Conservation (phyloP, 2,329 filamentous ascomycete genomes). For the Cytospora leucostoma region DNA sequence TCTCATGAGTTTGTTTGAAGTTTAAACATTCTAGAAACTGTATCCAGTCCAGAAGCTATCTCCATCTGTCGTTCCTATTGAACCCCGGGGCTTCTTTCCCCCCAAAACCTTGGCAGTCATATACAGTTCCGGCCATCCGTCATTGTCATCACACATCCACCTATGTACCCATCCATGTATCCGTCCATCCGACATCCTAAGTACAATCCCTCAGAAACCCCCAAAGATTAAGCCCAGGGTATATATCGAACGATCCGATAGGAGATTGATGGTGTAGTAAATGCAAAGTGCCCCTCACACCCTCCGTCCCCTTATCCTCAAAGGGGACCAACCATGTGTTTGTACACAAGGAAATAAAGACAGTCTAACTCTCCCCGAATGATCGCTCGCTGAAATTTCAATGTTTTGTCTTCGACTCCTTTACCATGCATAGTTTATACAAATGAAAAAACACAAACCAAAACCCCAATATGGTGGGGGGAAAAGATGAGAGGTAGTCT, state of each 20-base stretch:
- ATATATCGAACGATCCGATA: neutral
- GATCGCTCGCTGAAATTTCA: constrained; percentile 15
- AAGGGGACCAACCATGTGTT: neutral
- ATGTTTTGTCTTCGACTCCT: constrained; percentile 12
- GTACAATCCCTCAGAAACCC: neutral
- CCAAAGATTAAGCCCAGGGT: neutral
- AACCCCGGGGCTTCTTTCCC: too few species aligned
- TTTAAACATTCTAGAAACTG: too few species aligned
- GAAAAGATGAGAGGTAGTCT: neutral
- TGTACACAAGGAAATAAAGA: constrained; percentile 6
- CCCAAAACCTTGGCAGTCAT: neutral
- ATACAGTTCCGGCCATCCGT: neutral
- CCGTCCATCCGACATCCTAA: neutral
- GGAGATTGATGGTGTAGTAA: neutral
- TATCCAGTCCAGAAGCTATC: too few species aligned
- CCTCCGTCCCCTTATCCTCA: neutral
- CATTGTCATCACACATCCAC: neutral
- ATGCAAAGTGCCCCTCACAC: neutral
- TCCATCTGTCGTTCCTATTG: too few species aligned
- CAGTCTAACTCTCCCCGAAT: constrained; percentile 8
- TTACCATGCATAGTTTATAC: constrained; percentile 13
- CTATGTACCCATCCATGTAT: neutral
- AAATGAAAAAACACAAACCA: constrained; percentile 15
- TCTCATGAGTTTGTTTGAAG: too few species aligned
- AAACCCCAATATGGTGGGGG: too few species aligned